Evolutionary conservation across 2,329 filamentous ascomycete species (phyloP).

Genomic region (Neocatenulostroma microsporum): DNA sequence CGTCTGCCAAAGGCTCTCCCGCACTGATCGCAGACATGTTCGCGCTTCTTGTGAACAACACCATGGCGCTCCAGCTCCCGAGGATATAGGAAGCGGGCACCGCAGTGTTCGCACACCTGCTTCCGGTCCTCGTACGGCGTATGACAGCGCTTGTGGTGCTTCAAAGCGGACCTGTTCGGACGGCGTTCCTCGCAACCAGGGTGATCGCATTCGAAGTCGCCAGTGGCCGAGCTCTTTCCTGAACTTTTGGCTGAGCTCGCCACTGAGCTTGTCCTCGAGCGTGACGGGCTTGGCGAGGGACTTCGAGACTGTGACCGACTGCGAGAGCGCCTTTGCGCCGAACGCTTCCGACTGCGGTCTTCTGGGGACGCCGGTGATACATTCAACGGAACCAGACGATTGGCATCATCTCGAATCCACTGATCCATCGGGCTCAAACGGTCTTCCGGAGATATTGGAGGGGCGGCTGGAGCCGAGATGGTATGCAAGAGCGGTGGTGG

Average conservation of each 20-base stretch:
- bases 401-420: neutral
- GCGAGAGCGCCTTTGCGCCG: neutral
- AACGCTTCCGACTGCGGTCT: too few relatives aligned
- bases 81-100: constrained; percentile 1
- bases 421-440: neutral
- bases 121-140: constrained; percentile 3
- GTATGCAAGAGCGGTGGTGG: neutral
- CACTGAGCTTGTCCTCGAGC: neutral
- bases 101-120: constrained; percentile 4
- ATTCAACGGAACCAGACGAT: neutral
- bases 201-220: neutral
- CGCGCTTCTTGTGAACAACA: neutral
- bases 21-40: constrained; percentile 1
- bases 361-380: too few relatives aligned
- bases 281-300: neutral
- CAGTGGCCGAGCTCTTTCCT: constrained; percentile 1
- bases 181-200: neutral
- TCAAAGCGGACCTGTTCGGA: neutral
- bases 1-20: neutral
- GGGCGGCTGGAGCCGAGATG: neutral
- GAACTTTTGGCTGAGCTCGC: neutral
- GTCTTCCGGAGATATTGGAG: neutral
- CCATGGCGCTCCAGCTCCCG: constrained; percentile 4
- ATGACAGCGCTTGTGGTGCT: constrained; percentile 4
- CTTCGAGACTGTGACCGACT: neutral